Percentiles rank a stretch among this genome's conserved stretches.
Evolutionary conservation across 106 monocot species (phyloP).

Genomic region (Dioscorea dumetorum): DNA sequence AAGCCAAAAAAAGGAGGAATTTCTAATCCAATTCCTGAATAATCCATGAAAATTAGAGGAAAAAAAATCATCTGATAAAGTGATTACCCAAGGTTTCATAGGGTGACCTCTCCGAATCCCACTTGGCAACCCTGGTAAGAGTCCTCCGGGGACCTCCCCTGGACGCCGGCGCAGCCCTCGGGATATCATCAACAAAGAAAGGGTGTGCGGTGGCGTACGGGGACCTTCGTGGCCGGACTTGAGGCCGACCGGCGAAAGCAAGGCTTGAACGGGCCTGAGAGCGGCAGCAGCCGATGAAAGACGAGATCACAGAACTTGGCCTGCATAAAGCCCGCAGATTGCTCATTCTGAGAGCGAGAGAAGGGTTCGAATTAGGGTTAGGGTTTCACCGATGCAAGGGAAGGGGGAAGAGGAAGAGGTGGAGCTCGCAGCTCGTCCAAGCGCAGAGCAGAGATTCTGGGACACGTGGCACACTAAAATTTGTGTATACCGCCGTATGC

Average conservation of each 20-base stretch:
- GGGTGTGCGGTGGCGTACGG: constrained; percentile 6
- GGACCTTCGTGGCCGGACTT: constrained; percentile 2
- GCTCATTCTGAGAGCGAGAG: constrained; percentile 33
- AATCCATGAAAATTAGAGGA: neutral
- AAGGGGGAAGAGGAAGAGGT: neutral
- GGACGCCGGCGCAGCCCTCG: constrained; percentile 14
- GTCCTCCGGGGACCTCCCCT: constrained; percentile 44
- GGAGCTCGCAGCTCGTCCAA: neutral
- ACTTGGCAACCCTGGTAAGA: constrained; percentile 67
- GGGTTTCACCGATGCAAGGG: neutral
- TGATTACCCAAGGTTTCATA: constrained; percentile 83
- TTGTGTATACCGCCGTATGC: too few relatives aligned
- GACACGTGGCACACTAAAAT: too few relatives aligned
- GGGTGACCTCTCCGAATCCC: constrained; percentile 79
- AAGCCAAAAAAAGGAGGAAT: too few relatives aligned
- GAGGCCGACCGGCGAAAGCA: constrained; percentile 14
- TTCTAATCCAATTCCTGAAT: too few relatives aligned
- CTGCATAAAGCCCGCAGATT: constrained; percentile 42
- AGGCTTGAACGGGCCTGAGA: constrained; percentile 12
- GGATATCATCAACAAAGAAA: constrained; percentile 34
- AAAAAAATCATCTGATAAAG: neutral
- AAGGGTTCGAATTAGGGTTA: constrained; percentile 1
- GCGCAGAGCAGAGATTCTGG: neutral
- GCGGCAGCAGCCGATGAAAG: constrained; percentile 30
- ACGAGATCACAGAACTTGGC: constrained; percentile 22